A percentile compares a stretch with the other conserved stretches of the same genome.
phyloP scores from a whole-genome alignment of 1,284 basidiomycete species.

The Lentinula novae-zelandiae region DNA sequence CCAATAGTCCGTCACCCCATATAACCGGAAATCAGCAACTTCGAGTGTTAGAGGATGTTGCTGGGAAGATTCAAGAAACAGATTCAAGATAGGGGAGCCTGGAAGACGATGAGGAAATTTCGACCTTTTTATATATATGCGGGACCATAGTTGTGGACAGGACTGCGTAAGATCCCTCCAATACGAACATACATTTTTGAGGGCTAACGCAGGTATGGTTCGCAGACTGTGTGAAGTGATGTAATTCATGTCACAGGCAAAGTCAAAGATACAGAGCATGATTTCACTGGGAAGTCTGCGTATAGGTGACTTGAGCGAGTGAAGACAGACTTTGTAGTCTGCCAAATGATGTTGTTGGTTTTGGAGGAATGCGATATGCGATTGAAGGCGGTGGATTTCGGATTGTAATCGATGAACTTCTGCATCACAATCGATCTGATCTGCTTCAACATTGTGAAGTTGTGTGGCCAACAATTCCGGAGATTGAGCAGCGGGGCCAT shows the following conservation, averaged over 20 bases:
- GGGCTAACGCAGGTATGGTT: neutral
- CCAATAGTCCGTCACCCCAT: neutral
- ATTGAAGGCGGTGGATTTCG: neutral
- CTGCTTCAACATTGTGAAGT: neutral
- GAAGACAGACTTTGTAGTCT: neutral
- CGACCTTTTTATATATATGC: neutral
- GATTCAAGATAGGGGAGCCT: neutral
- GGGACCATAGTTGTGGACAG: neutral
- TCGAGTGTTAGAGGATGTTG: neutral
- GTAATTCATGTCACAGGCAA: neutral
- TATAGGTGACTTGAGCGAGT: neutral
- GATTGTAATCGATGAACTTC: neutral
- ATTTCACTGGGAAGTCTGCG: neutral
- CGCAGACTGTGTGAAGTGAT: neutral
- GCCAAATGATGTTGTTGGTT: neutral
- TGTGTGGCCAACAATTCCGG: neutral
- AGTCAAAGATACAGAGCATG: neutral
- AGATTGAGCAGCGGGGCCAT: neutral
- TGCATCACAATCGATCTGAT: neutral
- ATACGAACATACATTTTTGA: neutral
- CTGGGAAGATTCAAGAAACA: neutral
- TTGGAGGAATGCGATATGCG: neutral
- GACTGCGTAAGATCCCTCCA: neutral
- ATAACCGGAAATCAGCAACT: neutral
- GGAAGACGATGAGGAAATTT: neutral